Evolutionary conservation across 805 yeast species (phyloP).

Genomic region (Wickerhamiella sergipiensis): DNA sequence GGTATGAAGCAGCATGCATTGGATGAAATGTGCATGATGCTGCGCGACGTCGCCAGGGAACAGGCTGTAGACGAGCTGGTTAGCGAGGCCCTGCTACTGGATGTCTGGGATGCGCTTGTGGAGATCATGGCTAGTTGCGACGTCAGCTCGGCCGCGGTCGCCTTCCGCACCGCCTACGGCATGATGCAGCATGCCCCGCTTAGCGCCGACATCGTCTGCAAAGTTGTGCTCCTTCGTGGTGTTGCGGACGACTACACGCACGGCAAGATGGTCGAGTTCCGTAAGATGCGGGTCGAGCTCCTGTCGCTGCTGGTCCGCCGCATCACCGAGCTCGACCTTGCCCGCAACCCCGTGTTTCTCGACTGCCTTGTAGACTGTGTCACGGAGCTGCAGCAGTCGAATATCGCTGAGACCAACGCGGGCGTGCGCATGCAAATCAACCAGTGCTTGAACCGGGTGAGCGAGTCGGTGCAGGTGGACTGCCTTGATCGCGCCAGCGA

Average conservation of each 20-base stretch:
- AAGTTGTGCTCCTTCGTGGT: slow-evolving; percentile 11
- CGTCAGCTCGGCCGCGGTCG: slow-evolving; percentile 2
- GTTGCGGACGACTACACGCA: slow-evolving; percentile 5
- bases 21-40: slow-evolving; percentile 11
- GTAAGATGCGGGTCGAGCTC: slow-evolving; percentile 11
- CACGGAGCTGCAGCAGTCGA: slow-evolving; percentile 7
- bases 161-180: slow-evolving; percentile 9
- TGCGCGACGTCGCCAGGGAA: slow-evolving; percentile 3
- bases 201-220: slow-evolving; percentile 9
- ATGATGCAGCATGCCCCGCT: slow-evolving; percentile 9
- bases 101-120: slow-evolving; percentile 15
- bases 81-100: slow-evolving; percentile 5
- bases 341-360: background rate
- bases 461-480: background rate
- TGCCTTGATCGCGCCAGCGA: background rate
- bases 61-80: slow-evolving; percentile 1
- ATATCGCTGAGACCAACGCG: slow-evolving; percentile 1
- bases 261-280: slow-evolving; percentile 4
- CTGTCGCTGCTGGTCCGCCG: slow-evolving; percentile 8
- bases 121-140: slow-evolving; percentile 10
- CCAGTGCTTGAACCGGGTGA: background rate
- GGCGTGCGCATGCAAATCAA: background rate
- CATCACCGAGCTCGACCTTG: slow-evolving; percentile 1
- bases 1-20: slow-evolving; percentile 2
- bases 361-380: slow-evolving; percentile 4